Base-by-base conservation (phyloP, 257 asterid species). In the Leptodermis oblonga region DNA sequence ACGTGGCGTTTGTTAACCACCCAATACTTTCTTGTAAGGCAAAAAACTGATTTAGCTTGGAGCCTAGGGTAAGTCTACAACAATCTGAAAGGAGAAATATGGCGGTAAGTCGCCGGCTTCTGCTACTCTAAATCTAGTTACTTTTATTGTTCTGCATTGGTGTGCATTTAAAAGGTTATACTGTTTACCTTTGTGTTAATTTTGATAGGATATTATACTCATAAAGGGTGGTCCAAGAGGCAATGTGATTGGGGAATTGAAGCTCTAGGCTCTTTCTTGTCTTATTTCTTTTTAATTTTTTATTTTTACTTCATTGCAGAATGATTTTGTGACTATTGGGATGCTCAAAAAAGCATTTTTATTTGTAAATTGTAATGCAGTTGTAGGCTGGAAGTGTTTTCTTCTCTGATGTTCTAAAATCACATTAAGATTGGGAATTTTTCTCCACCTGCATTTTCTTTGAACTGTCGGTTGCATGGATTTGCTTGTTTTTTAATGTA, bases 21-120 rank as follows among this genome's bases (percentile, higher is more conserved):
- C n/a, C n/a, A n/a, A n/a, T n/a, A n/a, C n/a, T n/a, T n/a, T n/a
- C n/a, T n/a, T n/a, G n/a, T n/a, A n/a, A n/a, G n/a, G n/a, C n/a
- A n/a, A n/a, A n/a, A n/a, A n/a, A n/a, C n/a, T n/a, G n/a, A n/a
- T n/a, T n/a, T n/a, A n/a, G n/a, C n/a, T n/a, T n/a, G n/a, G n/a
- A n/a, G n/a, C n/a, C n/a, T n/a, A n/a, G n/a, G n/a, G n/a, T n/a
- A n/a, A n/a, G n/a, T n/a, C n/a, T n/a, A n/a, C n/a, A n/a, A n/a
- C n/a, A n/a, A n/a, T n/a, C n/a, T n/a, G n/a, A n/a, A n/a, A n/a
- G n/a, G n/a, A n/a, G n/a, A n/a, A n/a, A n/a, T n/a, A n/a, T n/a
- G n/a, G n/a, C 88, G 96, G 99, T 93, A 69, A 18, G 72, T 55
- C 72, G 37, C 43, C 62, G 28, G 41, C 60, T 67, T 55, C 23